A percentile compares a stretch with the other conserved stretches of the same genome.
Conservation (phyloP, 768 basidiomycete genomes). For the Tulasnella sp. region DNA sequence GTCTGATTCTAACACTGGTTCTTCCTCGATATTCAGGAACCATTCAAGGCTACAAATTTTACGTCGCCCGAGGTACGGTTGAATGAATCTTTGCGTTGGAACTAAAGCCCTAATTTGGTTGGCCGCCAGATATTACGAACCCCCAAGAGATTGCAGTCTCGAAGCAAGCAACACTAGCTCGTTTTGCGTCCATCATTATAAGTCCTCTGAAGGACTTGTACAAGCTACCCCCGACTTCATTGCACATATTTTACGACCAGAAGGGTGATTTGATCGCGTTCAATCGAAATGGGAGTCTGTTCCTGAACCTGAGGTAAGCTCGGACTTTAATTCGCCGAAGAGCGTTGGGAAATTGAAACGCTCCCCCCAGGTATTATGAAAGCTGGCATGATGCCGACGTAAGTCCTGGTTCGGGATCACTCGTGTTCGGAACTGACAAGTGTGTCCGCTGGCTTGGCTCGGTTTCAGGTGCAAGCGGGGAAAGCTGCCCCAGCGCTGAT, state of each 20-base stretch:
- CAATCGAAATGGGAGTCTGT: constrained; percentile 83
- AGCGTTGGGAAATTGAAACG: neutral
- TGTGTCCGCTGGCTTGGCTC: neutral
- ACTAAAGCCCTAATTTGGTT: neutral
- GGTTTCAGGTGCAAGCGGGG: constrained; percentile 52
- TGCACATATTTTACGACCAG: constrained; percentile 85
- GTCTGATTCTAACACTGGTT: neutral
- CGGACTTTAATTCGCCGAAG: neutral
- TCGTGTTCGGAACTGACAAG: neutral
- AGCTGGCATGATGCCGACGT: constrained; percentile 70
- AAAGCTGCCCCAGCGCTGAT: constrained; percentile 61
- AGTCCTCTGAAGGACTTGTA: constrained; percentile 65
- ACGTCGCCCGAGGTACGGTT: constrained; percentile 48
- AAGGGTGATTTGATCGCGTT: constrained; percentile 85
- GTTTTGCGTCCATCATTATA: constrained; percentile 66
- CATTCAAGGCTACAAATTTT: constrained; percentile 34
- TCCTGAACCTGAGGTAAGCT: constrained; percentile 59
- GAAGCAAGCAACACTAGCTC: constrained; percentile 53
- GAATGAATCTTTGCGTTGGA: neutral
- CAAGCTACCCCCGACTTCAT: constrained; percentile 60
- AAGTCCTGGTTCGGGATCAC: constrained; percentile 2
- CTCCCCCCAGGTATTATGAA: constrained; percentile 56
- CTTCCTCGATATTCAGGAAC: neutral
- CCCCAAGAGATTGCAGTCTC: constrained; percentile 46
- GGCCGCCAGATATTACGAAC: constrained; percentile 52